Base-by-base conservation (phyloP, 1,139 yeast species). In the Protomyces arabidopsidicola region DNA sequence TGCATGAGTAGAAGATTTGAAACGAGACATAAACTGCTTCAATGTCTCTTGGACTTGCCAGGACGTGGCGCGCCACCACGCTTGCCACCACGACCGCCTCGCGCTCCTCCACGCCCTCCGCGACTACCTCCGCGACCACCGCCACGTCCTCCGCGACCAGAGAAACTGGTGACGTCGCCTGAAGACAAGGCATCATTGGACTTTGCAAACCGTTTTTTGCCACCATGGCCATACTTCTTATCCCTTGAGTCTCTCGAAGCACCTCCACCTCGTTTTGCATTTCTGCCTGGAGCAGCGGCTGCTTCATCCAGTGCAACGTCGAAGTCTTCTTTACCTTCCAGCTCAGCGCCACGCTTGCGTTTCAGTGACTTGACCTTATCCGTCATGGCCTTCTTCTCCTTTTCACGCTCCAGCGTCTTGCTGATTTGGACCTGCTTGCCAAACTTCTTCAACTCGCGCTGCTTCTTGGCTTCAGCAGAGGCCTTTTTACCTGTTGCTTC, bases 351-450 rank as follows among this genome's bases (percentile, higher is more conserved):
- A 77, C 96, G 85, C 35, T 60, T 64, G 74, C 88, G 86, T 82
- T 89, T 90, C 73, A 93, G 82, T 35, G 88, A 82, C 76, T 90
- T 90, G 75, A 93, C 90, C 79, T 88, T 88, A 38, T 91, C 97
- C 70, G 93, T 79, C 22, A 97, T 86, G 55, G 90, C 97, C 73
- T 84, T 85, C 87, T 91, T 93, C 72, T 90, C 95, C 80, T 89
- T 87, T 74, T 91, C 96, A 78, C 98, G 88, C 71, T 89, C 90
- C 78, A 90, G 97, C 72, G 91, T 82, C 61, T 96, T 90, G 70
- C 90, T 96, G 71, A 88, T 84, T 79, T 91, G 98, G 51, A 91
- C 98, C 79, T 91, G 96, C 79, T 93, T 93, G 77, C 98, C 98
- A 71, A 90, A 91, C 80, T 93, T 93, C 86, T 91, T 93, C 75